phyloP scores from a whole-genome alignment of 2,329 filamentous ascomycete species.

The Scolecobasidium constrictum region DNA sequence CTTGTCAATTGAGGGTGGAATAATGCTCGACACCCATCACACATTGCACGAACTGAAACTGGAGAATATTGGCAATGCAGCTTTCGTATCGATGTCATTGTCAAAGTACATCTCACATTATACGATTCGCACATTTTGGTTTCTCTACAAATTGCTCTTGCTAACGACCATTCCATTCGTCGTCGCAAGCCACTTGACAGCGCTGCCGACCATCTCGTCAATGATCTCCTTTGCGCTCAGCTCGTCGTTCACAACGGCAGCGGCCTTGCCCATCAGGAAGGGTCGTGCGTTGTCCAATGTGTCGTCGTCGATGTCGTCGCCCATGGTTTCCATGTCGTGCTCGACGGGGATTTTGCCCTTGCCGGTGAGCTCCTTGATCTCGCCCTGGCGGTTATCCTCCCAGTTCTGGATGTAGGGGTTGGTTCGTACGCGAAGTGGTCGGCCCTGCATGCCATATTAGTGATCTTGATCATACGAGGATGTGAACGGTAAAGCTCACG shows the following conservation, averaged over 20 bases:
- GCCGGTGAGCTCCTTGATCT: conserved; percentile 84
- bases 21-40: too few relatives aligned
- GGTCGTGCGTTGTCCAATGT: conserved; percentile 84
- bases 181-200: conserved; percentile 57
- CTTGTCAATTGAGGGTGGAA: too few relatives aligned
- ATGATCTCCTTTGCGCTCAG: conserved; percentile 86
- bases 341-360: conserved; percentile 92
- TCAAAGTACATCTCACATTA: too few relatives aligned
- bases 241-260: conserved; percentile 86
- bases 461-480: background rate
- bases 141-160: conserved; percentile 12
- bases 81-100: too few relatives aligned
- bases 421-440: conserved; percentile 83
- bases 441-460: conserved; percentile 41
- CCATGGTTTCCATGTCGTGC: conserved; percentile 79
- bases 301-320: conserved; percentile 59
- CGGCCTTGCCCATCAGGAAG: conserved; percentile 93
- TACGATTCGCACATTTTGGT: too few relatives aligned
- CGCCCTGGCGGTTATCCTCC: conserved; percentile 80
- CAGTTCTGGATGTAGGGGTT: conserved; percentile 93
- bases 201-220: conserved; percentile 85
- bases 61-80: too few relatives aligned
- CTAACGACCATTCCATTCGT: conserved; percentile 49
- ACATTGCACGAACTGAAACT: too few relatives aligned
- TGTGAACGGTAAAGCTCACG: conserved; percentile 57